Conservation (phyloP, 2,329 filamentous ascomycete species). For the Taxawa tesnikishii region DNA sequence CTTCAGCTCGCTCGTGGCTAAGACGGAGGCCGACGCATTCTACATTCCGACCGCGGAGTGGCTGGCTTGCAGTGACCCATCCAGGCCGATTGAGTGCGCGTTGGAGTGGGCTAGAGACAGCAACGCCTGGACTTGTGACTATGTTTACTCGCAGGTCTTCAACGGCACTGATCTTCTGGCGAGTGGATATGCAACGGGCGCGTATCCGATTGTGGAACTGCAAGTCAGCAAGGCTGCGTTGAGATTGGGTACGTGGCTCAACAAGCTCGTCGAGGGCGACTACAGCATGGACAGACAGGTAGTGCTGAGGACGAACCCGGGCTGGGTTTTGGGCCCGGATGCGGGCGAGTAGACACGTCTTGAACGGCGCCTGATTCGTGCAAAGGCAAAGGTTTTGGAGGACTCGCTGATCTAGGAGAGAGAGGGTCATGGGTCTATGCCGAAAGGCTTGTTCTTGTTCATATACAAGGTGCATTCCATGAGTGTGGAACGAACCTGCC, state of each 20-base stretch:
- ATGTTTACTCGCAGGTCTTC: constrained; percentile 21
- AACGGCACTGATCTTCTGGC: constrained; percentile 21
- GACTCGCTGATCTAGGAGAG: too few relatives aligned
- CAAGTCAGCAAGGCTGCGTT: constrained; percentile 29
- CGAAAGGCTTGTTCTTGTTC: too few relatives aligned
- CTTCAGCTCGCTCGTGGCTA: constrained; percentile 21
- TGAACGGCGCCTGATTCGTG: too few relatives aligned
- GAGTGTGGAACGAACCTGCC: too few relatives aligned
- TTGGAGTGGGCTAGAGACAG: constrained; percentile 25
- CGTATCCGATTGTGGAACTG: constrained; percentile 26
- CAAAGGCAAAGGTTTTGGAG: too few relatives aligned
- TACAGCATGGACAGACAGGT: neutral
- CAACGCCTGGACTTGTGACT: constrained; percentile 26
- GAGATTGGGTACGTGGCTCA: constrained; percentile 26
- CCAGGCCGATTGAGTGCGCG: constrained; percentile 20
- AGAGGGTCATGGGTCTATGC: too few relatives aligned
- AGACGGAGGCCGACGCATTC: constrained; percentile 23
- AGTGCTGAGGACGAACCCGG: neutral
- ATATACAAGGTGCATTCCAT: too few relatives aligned
- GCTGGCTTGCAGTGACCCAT: constrained; percentile 22
- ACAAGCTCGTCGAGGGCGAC: constrained; percentile 17
- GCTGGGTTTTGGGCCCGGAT: neutral
- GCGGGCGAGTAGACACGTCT: neutral
- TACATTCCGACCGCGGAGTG: constrained; percentile 22
- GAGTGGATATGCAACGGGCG: constrained; percentile 24